phyloP scores from a whole-genome alignment of 345 rosid genomes.

The Populus simonii region DNA sequence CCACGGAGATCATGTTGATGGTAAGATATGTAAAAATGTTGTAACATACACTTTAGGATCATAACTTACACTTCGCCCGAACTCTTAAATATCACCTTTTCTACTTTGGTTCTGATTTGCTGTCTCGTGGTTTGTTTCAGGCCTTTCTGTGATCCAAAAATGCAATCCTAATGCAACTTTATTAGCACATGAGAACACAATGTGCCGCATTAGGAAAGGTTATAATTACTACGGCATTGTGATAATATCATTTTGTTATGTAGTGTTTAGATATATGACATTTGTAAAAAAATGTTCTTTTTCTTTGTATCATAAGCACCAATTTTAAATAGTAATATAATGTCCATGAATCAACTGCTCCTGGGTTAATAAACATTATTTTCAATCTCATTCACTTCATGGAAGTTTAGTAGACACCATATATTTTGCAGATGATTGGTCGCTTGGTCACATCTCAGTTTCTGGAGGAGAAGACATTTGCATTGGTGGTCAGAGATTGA shows the following conservation, averaged over 20 bases:
- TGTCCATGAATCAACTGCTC: background rate
- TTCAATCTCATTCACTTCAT: constrained; percentile 5
- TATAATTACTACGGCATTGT: background rate
- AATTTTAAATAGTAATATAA: background rate
- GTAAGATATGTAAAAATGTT: constrained; percentile 30
- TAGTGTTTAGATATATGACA: background rate
- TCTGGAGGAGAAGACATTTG: constrained; percentile 73
- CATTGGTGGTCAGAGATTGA: constrained; percentile 73
- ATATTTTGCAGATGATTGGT: constrained; percentile 62
- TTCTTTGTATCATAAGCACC: background rate
- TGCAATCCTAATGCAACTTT: constrained; percentile 64
- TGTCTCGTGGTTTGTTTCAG: constrained; percentile 39
- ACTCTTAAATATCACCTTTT: background rate
- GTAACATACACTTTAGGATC: background rate
- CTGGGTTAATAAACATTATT: background rate
- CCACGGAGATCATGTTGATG: constrained; percentile 81
- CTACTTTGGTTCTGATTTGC: constrained; percentile 8
- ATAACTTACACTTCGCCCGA: no score
- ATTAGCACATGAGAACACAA: constrained; percentile 72
- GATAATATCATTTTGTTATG: background rate
- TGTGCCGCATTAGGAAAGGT: constrained; percentile 65
- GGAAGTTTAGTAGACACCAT: constrained; percentile 17
- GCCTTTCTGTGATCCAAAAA: constrained; percentile 79
- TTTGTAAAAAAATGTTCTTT: background rate
- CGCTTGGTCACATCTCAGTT: constrained; percentile 57